Evolutionary conservation across 306 rosid species (phyloP).

Genomic region (Herpetospermum pedunculosum): DNA sequence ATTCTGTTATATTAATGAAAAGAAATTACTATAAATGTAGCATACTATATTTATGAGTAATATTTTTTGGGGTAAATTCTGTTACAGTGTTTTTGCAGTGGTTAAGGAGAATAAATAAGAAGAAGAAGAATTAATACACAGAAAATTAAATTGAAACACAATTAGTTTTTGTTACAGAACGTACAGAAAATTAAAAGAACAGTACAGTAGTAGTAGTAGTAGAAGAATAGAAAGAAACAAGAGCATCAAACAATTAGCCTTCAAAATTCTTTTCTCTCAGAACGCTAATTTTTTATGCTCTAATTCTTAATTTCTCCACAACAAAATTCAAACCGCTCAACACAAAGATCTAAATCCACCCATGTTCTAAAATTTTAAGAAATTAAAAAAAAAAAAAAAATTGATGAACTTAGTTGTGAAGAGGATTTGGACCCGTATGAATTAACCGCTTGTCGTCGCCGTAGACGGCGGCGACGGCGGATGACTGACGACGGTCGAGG

Average conservation of each 20-base stretch:
- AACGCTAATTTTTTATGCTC: constrained; percentile 7
- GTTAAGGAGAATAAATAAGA: neutral
- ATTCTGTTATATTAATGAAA: neutral
- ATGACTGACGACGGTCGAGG: neutral
- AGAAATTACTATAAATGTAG: neutral
- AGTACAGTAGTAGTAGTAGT: neutral
- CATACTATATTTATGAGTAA: neutral
- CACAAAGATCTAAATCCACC: neutral
- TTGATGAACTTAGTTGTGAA: constrained; percentile 48
- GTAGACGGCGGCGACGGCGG: constrained; percentile 12
- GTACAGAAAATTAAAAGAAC: neutral
- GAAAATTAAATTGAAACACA: neutral
- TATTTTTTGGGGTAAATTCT: neutral
- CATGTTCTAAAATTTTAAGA: neutral
- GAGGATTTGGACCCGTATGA: constrained; percentile 94
- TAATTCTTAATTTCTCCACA: constrained; percentile 7
- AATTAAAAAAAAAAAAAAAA: neutral
- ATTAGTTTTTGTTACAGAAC: neutral
- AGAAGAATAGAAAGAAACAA: constrained; percentile 2
- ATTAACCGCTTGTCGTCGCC: constrained; percentile 55
- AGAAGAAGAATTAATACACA: constrained; percentile 1
- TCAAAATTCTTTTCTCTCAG: neutral
- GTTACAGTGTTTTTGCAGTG: neutral
- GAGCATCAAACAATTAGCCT: constrained; percentile 10
- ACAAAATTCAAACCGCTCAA: neutral